phyloP scores from a whole-genome alignment of 345 rosid genomes.

The Eucalyptus polyanthemos region DNA sequence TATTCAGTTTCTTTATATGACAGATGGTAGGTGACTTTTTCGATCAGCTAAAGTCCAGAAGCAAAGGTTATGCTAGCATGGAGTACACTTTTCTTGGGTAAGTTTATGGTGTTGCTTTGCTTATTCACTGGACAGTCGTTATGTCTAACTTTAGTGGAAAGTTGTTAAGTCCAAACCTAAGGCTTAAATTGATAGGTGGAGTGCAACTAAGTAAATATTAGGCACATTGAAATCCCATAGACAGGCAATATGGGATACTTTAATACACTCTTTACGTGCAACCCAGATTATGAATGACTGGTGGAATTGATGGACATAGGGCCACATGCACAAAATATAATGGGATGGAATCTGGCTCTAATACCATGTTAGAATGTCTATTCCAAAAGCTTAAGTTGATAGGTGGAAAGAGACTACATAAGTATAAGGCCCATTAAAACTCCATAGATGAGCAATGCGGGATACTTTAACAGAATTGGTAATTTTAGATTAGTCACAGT shows the following conservation, averaged over 20 bases:
- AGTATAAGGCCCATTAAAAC: background rate
- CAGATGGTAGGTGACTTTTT: slow-evolving; percentile 99
- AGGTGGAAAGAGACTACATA: background rate
- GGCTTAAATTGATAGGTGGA: background rate
- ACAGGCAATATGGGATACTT: background rate
- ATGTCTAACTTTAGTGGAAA: background rate
- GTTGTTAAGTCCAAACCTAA: background rate
- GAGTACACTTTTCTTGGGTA: slow-evolving; percentile 86
- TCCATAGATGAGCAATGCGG: background rate
- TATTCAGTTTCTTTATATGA: background rate
- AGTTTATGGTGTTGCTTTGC: background rate
- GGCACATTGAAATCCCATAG: background rate
- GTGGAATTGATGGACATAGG: background rate
- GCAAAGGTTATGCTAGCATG: slow-evolving; percentile 99
- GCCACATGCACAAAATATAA: background rate
- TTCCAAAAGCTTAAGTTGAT: background rate
- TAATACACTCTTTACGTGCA: background rate
- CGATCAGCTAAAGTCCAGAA: slow-evolving; percentile 90
- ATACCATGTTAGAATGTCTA: background rate
- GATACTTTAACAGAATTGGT: background rate
- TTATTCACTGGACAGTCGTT: background rate
- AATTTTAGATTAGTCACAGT: background rate
- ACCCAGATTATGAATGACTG: background rate
- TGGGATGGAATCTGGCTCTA: background rate
- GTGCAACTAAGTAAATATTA: background rate